phyloP scores from a whole-genome alignment of 2,329 filamentous ascomycete species.

The Hyphodiscus sp. region DNA sequence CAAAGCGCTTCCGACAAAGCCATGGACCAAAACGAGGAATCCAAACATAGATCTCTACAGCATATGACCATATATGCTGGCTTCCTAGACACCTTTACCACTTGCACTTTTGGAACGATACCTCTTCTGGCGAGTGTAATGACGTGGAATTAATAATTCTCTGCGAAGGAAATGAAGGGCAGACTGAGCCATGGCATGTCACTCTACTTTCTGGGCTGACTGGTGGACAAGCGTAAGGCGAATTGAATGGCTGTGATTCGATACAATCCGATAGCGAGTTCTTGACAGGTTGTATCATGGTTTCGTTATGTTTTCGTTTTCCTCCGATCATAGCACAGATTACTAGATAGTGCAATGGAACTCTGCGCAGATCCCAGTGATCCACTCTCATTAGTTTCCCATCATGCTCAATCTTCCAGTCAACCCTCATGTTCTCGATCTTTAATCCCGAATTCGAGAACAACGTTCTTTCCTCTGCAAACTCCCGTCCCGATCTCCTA shows the following conservation, averaged over 20 bases:
- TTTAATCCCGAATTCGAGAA: no score
- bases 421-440: no score
- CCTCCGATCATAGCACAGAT: background rate
- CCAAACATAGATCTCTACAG: conserved; percentile 14
- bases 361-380: background rate
- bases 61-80: conserved; percentile 10
- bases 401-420: no score
- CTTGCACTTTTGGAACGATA: conserved; percentile 24
- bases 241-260: conserved; percentile 8
- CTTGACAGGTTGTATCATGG: background rate
- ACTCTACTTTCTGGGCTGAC: background rate
- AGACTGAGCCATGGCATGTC: conserved; percentile 5
- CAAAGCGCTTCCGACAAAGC: conserved; percentile 11
- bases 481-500: background rate
- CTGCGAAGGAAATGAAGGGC: conserved; percentile 10
- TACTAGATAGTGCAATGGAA: conserved; percentile 1
- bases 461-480: background rate
- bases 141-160: conserved; percentile 19
- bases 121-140: conserved; percentile 22
- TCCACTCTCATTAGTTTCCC: background rate
- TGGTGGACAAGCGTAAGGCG: conserved; percentile 16
- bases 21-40: conserved; percentile 8
- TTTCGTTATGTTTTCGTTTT: background rate
- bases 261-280: background rate
- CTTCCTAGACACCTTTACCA: conserved; percentile 16